Evolutionary conservation across 1,284 basidiomycete genomes (phyloP), one percentile per base, ranked within the genome.

Genomic region (Pulchroboletus neoregius): DNA sequence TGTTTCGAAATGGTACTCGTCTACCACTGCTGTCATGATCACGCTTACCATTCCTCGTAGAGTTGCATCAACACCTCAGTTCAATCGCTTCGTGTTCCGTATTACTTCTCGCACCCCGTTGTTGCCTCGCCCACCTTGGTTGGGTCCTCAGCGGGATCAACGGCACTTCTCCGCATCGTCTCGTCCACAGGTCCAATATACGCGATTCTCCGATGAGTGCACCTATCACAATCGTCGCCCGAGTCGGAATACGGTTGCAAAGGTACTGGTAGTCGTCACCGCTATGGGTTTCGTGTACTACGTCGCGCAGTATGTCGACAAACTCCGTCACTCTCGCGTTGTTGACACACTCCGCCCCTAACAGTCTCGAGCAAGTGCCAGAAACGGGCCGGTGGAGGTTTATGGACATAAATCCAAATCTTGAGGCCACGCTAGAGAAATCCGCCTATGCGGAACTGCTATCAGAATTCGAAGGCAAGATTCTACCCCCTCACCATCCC

Each of bases 371-470:
- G 60, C 74, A 79, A 57, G 86, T 90, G 0, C 84, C 87, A 5
- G 82, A 91, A 58, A 94, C 91, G 0, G 91, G 91, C 0, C 68
- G 92, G 47, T 84, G 83, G 75, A 69, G 92, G 16, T 94, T 93
- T 62, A 94, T 95, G 77, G 84, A 86, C 58, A 75, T 87, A 6
- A 77, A 76, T 31, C 75, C 76, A 0, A 69, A 72, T 45, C 68
- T 68, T 36, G 91, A 94, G 66, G 70, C 74, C 4, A 62, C 59
- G 76, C 61, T 85, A 10, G 81, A 71, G 7, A 65, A 78, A 43
- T 49, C 76, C 24, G 67, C 77, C 2, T 79, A 80, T 57, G 50
- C 71, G 9, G 62, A 82, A 51, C 71, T 84, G 2, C 61, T 83
- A 5, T 45, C 69, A 5, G 72, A 91, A 57, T 85, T 82, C 53